Percentiles rank a stretch among this genome's conserved stretches.
Evolutionary conservation across 164 flowering plant genomes (phyloP).

Genomic region (Cinnamomum chago): DNA sequence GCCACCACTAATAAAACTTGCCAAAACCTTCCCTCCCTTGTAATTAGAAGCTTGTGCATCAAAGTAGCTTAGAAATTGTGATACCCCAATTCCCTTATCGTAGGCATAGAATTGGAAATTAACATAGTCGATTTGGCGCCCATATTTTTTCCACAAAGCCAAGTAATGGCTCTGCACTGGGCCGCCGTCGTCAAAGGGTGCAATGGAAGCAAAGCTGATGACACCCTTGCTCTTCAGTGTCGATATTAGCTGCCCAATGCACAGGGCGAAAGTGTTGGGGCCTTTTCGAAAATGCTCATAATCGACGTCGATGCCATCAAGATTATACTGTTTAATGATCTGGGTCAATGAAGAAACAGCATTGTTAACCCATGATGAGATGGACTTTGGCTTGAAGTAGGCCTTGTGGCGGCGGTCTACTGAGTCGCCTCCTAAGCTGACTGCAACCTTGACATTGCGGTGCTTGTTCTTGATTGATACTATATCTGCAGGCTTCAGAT

Average conservation of each 20-base stretch:
- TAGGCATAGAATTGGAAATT: conserved; percentile 64
- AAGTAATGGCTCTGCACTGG: conserved; percentile 41
- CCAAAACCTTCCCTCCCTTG: conserved; percentile 38
- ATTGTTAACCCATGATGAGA: conserved; percentile 53
- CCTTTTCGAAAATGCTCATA: conserved; percentile 42
- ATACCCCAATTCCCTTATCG: conserved; percentile 34
- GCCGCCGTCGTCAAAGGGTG: conserved; percentile 37
- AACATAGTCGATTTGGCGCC: conserved; percentile 43
- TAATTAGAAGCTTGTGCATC: conserved; percentile 33
- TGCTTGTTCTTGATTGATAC: conserved; percentile 32
- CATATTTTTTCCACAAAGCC: conserved; percentile 41
- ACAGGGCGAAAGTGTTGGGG: conserved; percentile 38
- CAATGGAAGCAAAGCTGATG: conserved; percentile 50
- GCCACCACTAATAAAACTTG: conserved; percentile 34
- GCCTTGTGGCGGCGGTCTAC: conserved; percentile 14
- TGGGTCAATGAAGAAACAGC: conserved; percentile 52
- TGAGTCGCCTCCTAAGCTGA: conserved; percentile 57
- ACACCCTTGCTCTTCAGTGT: conserved; percentile 32
- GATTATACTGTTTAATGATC: conserved; percentile 35
- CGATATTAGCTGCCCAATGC: conserved; percentile 38
- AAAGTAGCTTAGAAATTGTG: conserved; percentile 37
- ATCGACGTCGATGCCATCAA: conserved; percentile 54
- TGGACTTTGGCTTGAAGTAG: conserved; percentile 40
- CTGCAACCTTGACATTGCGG: conserved; percentile 44
- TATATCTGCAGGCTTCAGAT: conserved; percentile 39